Evolutionary conservation across 2,329 filamentous ascomycete species (phyloP).

Genomic region (Didymella pinodella): DNA sequence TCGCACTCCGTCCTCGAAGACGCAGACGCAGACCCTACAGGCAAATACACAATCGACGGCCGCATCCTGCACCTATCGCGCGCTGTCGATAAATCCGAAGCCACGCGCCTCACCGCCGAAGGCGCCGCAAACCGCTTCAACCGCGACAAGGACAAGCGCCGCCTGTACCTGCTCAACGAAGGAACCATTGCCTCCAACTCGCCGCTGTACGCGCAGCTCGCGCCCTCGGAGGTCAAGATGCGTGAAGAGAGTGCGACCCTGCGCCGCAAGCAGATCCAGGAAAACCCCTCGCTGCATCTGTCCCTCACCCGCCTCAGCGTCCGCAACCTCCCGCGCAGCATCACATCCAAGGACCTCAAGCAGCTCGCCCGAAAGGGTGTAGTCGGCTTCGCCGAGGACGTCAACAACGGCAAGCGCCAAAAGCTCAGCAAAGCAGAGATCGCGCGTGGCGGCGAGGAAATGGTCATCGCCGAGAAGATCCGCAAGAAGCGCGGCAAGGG

Average conservation of each 20-base stretch:
- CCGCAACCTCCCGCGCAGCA: slow-evolving; percentile 85
- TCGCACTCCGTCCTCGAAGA: slow-evolving; percentile 84
- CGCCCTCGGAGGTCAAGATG: slow-evolving; percentile 83
- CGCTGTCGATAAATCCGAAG: slow-evolving; percentile 85
- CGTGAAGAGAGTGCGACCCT: slow-evolving; percentile 86
- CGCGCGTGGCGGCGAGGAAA: slow-evolving; percentile 78
- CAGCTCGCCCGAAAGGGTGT: slow-evolving; percentile 89
- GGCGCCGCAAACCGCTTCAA: slow-evolving; percentile 69
- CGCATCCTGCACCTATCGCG: slow-evolving; percentile 84
- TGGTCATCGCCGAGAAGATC: slow-evolving; percentile 79
- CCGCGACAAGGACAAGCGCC: slow-evolving; percentile 85
- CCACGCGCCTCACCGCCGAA: slow-evolving; percentile 75
- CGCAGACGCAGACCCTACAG: slow-evolving; percentile 79
- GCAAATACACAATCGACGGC: slow-evolving; percentile 88
- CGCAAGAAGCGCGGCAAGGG: slow-evolving; percentile 85
- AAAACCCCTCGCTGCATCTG: slow-evolving; percentile 87
- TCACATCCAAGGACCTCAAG: slow-evolving; percentile 88
- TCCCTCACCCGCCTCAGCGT: slow-evolving; percentile 89
- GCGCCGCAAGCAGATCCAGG: slow-evolving; percentile 87
- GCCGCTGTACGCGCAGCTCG: slow-evolving; percentile 76
- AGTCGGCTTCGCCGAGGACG: slow-evolving; percentile 91
- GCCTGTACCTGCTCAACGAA: slow-evolving; percentile 86
- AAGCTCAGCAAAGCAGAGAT: slow-evolving; percentile 91
- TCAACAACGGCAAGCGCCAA: slow-evolving; percentile 77
- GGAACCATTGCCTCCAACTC: slow-evolving; percentile 82